These are phyloP conservation scores for Lichina pygmaea DNA, from an alignment of 495 filamentous ascomycete genomes.

Conservation along the genomic window DNA sequence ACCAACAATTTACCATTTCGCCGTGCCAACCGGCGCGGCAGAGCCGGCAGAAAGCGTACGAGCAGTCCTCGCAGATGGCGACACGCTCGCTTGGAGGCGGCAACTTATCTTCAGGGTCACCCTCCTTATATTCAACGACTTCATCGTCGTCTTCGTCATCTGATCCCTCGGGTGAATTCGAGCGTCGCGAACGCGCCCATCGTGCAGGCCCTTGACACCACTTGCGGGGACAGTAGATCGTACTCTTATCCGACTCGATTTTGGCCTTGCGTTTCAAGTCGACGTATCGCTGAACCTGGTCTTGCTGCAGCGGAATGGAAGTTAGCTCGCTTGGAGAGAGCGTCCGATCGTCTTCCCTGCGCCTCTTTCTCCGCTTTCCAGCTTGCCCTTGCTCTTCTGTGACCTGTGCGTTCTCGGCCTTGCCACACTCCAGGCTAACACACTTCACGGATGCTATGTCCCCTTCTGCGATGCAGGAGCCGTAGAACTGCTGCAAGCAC, in stretches of 20 bases:
- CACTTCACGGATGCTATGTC: conserved; percentile 56
- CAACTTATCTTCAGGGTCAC: conserved; percentile 12
- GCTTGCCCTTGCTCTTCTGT: conserved; percentile 4
- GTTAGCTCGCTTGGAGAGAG: conserved; percentile 70
- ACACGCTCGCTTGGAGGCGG: conserved; percentile 31
- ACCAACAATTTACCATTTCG: conserved; percentile 35
- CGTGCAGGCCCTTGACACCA: conserved; percentile 89
- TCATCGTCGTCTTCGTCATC: conserved; percentile 19
- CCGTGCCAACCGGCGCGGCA: conserved; percentile 73
- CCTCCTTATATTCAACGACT: conserved; percentile 3
- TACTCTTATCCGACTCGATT: conserved; percentile 70
- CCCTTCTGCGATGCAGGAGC: conserved; percentile 60
- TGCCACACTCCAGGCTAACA: conserved; percentile 47
- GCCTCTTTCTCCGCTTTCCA: conserved; percentile 9
- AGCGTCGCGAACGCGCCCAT: conserved; percentile 48
- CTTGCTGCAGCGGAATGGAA: conserved; percentile 51
- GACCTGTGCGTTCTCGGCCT: conserved; percentile 14
- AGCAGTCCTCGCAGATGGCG: conserved; percentile 67
- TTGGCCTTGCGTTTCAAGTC: conserved; percentile 74
- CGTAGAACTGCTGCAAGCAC: conserved; percentile 78
- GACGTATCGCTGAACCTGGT: conserved; percentile 61
- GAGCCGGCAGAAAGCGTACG: conserved; percentile 68
- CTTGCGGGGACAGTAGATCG: conserved; percentile 74
- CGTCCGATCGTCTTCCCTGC: conserved; percentile 27
- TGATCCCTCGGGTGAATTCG: background rate